Conservation (phyloP, 805 yeast species). For the Trichomonascus vanleenenianus region DNA sequence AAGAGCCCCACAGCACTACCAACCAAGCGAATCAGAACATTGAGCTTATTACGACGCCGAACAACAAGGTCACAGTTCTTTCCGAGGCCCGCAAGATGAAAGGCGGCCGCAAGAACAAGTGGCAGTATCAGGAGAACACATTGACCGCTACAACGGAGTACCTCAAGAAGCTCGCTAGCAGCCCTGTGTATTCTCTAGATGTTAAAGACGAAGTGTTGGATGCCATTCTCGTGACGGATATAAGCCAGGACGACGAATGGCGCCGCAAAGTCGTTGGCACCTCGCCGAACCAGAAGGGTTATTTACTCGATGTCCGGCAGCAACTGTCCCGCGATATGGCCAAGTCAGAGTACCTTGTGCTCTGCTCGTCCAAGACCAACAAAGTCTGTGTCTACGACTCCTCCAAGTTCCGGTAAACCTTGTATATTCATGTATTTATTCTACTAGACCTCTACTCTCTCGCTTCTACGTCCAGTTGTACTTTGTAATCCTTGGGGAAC, state of each 20-base stretch:
- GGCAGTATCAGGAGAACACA: slow-evolving; percentile 76
- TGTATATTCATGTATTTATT: no score
- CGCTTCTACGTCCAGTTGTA: no score
- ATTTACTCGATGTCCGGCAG: slow-evolving; percentile 64
- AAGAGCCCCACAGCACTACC: background rate
- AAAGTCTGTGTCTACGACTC: slow-evolving; percentile 56
- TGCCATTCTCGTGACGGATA: slow-evolving; percentile 42
- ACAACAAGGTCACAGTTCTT: slow-evolving; percentile 37
- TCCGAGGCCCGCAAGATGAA: slow-evolving; percentile 73
- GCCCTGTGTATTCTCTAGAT: slow-evolving; percentile 76
- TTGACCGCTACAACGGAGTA: slow-evolving; percentile 49
- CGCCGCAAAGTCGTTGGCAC: slow-evolving; percentile 75
- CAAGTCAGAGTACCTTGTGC: slow-evolving; percentile 67
- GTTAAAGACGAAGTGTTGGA: slow-evolving; percentile 76
- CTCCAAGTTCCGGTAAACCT: background rate
- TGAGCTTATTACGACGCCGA: background rate
- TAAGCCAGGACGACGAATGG: slow-evolving; percentile 39
- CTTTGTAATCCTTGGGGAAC: no score
- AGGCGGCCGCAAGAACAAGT: slow-evolving; percentile 61
- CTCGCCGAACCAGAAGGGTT: slow-evolving; percentile 76
- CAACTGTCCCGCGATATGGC: slow-evolving; percentile 63
- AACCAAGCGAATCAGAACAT: no score
- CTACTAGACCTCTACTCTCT: no score
- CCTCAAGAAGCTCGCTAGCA: slow-evolving; percentile 46
- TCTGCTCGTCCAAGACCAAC: slow-evolving; percentile 73